Percentiles rank a stretch among this genome's conserved stretches.
These are phyloP conservation scores for Dictyostelium brefeldianum DNA, from an alignment of 78 protist genomes.

Conservation along the genomic window DNA sequence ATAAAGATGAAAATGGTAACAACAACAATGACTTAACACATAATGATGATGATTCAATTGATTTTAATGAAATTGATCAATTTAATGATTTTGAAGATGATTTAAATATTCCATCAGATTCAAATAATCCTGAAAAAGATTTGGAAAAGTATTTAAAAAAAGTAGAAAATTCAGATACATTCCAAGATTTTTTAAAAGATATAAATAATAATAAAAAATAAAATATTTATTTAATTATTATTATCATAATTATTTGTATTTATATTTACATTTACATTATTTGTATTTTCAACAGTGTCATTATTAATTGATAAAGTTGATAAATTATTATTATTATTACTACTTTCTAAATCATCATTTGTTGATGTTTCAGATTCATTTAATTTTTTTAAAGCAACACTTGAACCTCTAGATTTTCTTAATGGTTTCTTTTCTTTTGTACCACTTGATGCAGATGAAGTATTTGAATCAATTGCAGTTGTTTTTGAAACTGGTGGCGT, in stretches of 20 bases:
- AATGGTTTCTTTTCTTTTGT: neutral
- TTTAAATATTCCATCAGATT: neutral
- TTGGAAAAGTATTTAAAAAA: conserved; percentile 20
- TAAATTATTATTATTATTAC: too few species aligned
- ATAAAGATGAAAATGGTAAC: neutral
- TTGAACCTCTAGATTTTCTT: conserved; percentile 5
- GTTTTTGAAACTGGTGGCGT: neutral
- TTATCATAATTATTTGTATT: too few species aligned
- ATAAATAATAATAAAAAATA: conserved; percentile 17
- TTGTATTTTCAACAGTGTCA: too few species aligned
- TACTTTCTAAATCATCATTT: too few species aligned
- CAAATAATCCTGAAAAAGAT: conserved; percentile 23
- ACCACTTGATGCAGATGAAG: neutral
- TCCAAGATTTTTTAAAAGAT: conserved; percentile 10
- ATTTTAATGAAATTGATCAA: conserved; percentile 7
- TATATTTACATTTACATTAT: too few species aligned
- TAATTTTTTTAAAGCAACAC: neutral
- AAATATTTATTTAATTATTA: neutral
- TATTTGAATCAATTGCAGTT: neutral
- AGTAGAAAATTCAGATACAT: conserved; percentile 10
- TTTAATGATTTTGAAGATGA: conserved; percentile 9
- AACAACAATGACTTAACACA: too few species aligned
- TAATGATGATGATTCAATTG: neutral
- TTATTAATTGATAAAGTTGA: too few species aligned
- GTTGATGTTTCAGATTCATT: neutral